Base-by-base conservation (phyloP, 2,329 filamentous ascomycete genomes). In the Didymella lethalis region DNA sequence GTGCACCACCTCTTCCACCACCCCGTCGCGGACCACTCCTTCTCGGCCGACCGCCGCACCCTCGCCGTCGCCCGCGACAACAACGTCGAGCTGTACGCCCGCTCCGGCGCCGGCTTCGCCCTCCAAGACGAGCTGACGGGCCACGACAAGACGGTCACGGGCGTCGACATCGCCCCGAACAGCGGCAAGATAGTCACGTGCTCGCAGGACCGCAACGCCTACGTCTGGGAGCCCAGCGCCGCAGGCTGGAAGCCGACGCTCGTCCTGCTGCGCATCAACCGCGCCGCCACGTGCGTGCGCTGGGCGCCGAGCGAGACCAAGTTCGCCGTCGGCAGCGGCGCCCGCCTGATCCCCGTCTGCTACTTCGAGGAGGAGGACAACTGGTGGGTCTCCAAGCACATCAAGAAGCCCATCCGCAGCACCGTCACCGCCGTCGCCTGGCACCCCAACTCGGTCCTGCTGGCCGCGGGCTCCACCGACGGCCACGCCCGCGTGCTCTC, bases 311-410 rank as follows among this genome's bases (percentile, higher is more conserved):
- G 91, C 23, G 95, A 99, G 84, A 90, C 89, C 77, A 99, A 99
- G 80, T 99, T 99, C 77, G 95, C 95, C 53, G 95, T 98, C 26
- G 95, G 95, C 61, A 97, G 93, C 28, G 95, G 95, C 62, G 95
- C 97, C 69, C 89, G 95, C 64, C 90, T 97, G 65, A 97, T 99
- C 72, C 93, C 95, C 40, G 86, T 98, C 69, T 99, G 95, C 84
- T 98, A 98, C 83, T 99, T 99, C 71, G 95, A 99, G 76, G 92
- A 97, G 77, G 95, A 99, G 80, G 97, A 99, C 80, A 93, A 99
- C 83, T 99, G 95, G 95, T 99, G 95, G 95, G 94, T 99, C 41
- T 97, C 93, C 36, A 99, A 99, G 85, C 95, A 99, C 80, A 82
- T 99, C 75, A 98, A 98, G 87, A 99, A 98, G 86, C 95, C 95